These are phyloP conservation scores for Mesotaenium endlicherianum DNA, from an alignment of 139 green algal genomes.

Conservation along the genomic window DNA sequence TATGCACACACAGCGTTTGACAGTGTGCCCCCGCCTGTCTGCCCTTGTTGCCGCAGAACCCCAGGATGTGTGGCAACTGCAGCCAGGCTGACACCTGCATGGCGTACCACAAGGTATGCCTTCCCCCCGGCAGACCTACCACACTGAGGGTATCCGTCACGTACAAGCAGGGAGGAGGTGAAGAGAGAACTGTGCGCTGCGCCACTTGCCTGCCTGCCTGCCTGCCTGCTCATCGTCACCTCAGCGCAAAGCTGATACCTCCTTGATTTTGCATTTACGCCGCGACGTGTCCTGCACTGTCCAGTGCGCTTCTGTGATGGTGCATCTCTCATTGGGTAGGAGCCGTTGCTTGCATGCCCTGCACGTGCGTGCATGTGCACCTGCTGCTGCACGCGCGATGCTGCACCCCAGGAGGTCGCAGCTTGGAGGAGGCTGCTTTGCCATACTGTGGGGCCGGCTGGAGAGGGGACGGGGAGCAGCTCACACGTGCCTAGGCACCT, in stretches of 20 bases:
- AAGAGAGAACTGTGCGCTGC: too few species aligned
- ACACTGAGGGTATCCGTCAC: background rate
- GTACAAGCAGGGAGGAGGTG: too few species aligned
- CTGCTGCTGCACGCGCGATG: too few species aligned
- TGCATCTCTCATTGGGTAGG: background rate
- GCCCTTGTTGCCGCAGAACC: conserved; percentile 18
- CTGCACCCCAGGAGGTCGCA: background rate
- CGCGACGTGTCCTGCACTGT: background rate
- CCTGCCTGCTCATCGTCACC: background rate
- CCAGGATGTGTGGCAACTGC: conserved; percentile 27
- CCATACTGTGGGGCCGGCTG: too few species aligned
- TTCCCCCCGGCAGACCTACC: too few species aligned
- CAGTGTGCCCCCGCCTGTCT: background rate
- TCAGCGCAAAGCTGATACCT: background rate
- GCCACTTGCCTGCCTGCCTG: background rate
- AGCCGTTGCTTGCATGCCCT: background rate
- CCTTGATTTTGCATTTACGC: background rate
- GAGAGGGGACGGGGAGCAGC: too few species aligned
- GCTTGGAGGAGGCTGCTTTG: background rate
- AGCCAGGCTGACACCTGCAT: conserved; percentile 38
- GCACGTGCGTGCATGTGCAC: too few species aligned
- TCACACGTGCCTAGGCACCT: too few species aligned
- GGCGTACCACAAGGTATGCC: conserved; percentile 52
- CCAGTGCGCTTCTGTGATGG: background rate
- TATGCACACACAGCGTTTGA: background rate